Conservation (phyloP, 2,329 filamentous ascomycete species). For the Hypocreales sp. region DNA sequence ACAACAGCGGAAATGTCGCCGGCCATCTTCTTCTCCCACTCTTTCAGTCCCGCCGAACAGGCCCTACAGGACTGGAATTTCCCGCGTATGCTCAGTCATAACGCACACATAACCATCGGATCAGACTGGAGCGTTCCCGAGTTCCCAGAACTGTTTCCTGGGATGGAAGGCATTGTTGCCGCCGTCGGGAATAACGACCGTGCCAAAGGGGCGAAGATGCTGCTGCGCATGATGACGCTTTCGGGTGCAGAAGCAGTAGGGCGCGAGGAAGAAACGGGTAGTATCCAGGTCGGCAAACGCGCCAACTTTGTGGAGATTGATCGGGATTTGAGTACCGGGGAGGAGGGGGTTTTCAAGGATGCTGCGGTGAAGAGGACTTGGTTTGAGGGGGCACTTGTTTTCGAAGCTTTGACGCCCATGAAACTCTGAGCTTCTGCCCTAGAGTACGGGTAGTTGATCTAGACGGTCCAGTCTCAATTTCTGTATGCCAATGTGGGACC, state of each 20-base stretch:
- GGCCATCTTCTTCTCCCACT: constrained; percentile 1
- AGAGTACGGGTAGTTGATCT: too few species aligned
- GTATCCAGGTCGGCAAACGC: constrained; percentile 1
- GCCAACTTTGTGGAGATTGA: constrained; percentile 1
- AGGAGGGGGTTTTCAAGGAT: background rate
- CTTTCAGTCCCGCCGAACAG: background rate
- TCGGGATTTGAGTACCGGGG: background rate
- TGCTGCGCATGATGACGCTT: too few species aligned
- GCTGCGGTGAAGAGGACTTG: background rate
- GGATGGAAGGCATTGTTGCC: too few species aligned
- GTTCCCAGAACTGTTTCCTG: background rate
- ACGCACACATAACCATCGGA: constrained; percentile 1
- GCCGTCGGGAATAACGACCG: too few species aligned
- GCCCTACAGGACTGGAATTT: constrained; percentile 1
- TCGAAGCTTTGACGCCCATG: too few species aligned
- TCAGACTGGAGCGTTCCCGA: constrained; percentile 2
- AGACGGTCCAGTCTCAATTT: too few species aligned
- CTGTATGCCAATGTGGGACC: too few species aligned
- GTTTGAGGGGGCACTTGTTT: constrained; percentile 1
- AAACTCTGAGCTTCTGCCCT: too few species aligned
- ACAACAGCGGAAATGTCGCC: constrained; percentile 2
- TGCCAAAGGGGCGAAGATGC: too few species aligned
- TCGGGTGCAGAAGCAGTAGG: constrained; percentile 1
- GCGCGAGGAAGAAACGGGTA: constrained; percentile 1
- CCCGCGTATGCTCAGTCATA: background rate